A percentile compares a stretch with the other conserved stretches of the same genome.
phyloP scores from a whole-genome alignment of 805 yeast species.

The Monosporozyma aquatica region DNA sequence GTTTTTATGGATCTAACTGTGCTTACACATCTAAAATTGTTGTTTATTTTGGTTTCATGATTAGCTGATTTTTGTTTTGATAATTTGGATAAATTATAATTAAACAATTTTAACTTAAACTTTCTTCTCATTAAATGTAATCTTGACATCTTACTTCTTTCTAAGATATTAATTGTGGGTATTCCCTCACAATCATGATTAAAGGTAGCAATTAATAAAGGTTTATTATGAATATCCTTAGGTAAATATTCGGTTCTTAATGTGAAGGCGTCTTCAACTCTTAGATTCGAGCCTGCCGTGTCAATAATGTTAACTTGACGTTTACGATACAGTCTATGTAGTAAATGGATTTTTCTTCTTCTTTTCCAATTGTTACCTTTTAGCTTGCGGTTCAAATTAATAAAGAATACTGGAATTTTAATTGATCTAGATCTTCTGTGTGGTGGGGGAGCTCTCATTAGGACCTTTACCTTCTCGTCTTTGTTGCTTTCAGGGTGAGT shows the following conservation, averaged over 20 bases:
- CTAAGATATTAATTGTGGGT: slow-evolving; percentile 20
- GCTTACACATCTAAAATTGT: slow-evolving; percentile 15
- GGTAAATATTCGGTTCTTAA: slow-evolving; percentile 16
- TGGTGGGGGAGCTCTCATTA: slow-evolving; percentile 30
- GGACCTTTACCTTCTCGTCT: not conserved
- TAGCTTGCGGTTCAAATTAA: slow-evolving; percentile 13
- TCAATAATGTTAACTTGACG: not conserved
- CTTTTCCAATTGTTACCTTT: slow-evolving; percentile 14
- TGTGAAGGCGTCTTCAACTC: slow-evolving; percentile 22
- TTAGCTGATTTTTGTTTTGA: not conserved
- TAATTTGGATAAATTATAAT: slow-evolving; percentile 8
- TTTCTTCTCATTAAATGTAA: slow-evolving; percentile 20
- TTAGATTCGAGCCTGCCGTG: slow-evolving; percentile 15
- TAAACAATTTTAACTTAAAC: slow-evolving; percentile 18
- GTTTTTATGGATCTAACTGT: slow-evolving; percentile 19
- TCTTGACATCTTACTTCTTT: slow-evolving; percentile 18
- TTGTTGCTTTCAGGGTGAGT: too few species aligned
- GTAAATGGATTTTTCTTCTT: slow-evolving; percentile 21
- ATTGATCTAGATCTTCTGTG: slow-evolving; percentile 23
- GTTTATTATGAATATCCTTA: slow-evolving; percentile 16
- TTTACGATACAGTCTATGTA: slow-evolving; percentile 6
- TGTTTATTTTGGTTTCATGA: not conserved
- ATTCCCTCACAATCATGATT: slow-evolving; percentile 22
- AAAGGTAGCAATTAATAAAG: slow-evolving; percentile 25
- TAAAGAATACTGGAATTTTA: slow-evolving; percentile 10